phyloP scores from a whole-genome alignment of 441 rosid species.

The Melastoma candidum region DNA sequence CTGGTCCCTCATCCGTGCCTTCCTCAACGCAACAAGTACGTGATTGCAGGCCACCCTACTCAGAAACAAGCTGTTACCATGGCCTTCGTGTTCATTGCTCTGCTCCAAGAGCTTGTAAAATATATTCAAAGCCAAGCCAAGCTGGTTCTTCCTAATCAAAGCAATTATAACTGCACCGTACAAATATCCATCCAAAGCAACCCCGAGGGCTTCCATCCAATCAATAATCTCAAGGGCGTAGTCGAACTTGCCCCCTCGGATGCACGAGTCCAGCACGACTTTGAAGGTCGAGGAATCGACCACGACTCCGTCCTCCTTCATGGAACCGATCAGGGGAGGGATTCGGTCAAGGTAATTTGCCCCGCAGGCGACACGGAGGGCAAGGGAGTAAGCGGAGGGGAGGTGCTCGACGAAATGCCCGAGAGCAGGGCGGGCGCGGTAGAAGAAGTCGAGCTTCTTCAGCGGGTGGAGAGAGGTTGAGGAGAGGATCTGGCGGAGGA shows the following conservation, averaged over 20 bases:
- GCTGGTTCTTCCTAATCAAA: constrained; percentile 46
- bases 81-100: not conserved
- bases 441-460: constrained; percentile 54
- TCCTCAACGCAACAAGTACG: constrained; percentile 56
- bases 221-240: constrained; percentile 61
- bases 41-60: constrained; percentile 52
- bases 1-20: constrained; percentile 44
- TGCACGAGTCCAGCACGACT: constrained; percentile 44
- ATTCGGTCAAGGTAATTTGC: constrained; percentile 48
- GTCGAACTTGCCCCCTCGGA: constrained; percentile 51
- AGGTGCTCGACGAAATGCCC: constrained; percentile 50
- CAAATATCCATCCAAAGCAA: constrained; percentile 28
- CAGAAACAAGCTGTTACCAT: constrained; percentile 26
- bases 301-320: constrained; percentile 54
- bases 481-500: constrained; percentile 57
- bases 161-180: constrained; percentile 64
- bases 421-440: constrained; percentile 39
- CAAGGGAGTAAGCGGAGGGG: constrained; percentile 47
- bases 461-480: constrained; percentile 41
- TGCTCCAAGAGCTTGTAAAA: constrained; percentile 57
- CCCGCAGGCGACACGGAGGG: constrained; percentile 47
- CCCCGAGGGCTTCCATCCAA: constrained; percentile 58
- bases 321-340: constrained; percentile 36
- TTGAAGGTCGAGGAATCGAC: constrained; percentile 50
- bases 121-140: constrained; percentile 48